phyloP scores from a whole-genome alignment of 139 green algal species.

The Tetradesmus obliquus region DNA sequence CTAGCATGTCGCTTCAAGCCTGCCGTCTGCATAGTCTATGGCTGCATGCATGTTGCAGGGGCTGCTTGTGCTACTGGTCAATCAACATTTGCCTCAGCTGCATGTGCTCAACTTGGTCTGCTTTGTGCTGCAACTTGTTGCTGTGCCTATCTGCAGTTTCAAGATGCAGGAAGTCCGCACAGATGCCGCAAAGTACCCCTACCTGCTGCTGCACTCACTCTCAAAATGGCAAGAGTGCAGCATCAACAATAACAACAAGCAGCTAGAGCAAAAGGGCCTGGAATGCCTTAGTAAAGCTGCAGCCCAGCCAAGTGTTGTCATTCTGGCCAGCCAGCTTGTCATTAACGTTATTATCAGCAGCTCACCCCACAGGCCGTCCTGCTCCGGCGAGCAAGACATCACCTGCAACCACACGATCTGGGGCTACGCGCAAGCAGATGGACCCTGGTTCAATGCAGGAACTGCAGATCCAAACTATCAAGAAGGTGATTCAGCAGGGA shows the following conservation, averaged over 20 bases:
- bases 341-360: slow-evolving; percentile 2
- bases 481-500: not conserved
- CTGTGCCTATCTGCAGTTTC: not conserved
- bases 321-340: not conserved
- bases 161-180: not conserved
- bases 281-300: not conserved
- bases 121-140: too few species aligned
- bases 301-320: not conserved
- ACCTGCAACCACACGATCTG: not conserved
- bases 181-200: not conserved
- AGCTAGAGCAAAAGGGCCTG: not conserved
- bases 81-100: too few species aligned
- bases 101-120: too few species aligned
- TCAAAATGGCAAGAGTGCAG: not conserved
- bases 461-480: not conserved
- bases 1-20: too few species aligned
- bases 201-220: not conserved
- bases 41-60: too few species aligned
- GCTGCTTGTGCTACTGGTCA: too few species aligned
- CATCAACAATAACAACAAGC: not conserved
- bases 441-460: not conserved
- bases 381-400: not conserved
- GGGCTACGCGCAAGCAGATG: not conserved
- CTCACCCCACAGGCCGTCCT: not conserved
- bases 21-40: too few species aligned